These are phyloP conservation scores for Lepidium aucheri DNA, from an alignment of 345 rosid species.

Conservation along the genomic window DNA sequence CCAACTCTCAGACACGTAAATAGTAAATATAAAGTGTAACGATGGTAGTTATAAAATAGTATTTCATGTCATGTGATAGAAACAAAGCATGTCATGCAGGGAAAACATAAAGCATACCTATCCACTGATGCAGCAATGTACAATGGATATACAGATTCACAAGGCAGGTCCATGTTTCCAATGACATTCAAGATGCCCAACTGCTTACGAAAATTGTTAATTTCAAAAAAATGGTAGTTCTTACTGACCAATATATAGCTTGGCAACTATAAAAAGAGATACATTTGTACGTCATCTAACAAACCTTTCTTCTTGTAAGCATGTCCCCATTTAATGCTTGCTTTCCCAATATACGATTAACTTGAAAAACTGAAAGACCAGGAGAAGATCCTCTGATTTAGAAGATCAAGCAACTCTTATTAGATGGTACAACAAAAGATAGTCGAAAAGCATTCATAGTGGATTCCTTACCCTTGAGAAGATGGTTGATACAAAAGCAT, in stretches of 20 bases:
- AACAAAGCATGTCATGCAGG: neutral
- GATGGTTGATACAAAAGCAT: constrained; percentile 60
- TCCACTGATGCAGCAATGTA: constrained; percentile 73
- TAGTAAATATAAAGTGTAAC: neutral
- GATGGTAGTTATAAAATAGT: constrained; percentile 1
- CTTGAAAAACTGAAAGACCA: constrained; percentile 81
- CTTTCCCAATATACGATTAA: constrained; percentile 70
- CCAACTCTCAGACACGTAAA: constrained; percentile 19
- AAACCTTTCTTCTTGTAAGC: constrained; percentile 73
- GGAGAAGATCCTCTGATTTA: constrained; percentile 63
- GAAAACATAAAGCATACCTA: constrained; percentile 33
- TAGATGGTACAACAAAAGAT: constrained; percentile 13
- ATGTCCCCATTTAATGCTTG: constrained; percentile 52
- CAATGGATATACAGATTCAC: constrained; percentile 74
- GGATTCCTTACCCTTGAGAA: constrained; percentile 58
- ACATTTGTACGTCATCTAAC: neutral
- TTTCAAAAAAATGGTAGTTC: neutral
- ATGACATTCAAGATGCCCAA: constrained; percentile 83
- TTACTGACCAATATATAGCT: constrained; percentile 3
- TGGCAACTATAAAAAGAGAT: constrained; percentile 2
- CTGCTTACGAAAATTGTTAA: constrained; percentile 34
- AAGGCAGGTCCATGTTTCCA: constrained; percentile 62
- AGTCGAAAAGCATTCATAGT: neutral
- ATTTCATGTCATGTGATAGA: constrained; percentile 6
- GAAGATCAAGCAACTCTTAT: constrained; percentile 23